Evolutionary conservation across 148 eudicot species (phyloP).

Genomic region (Diospyros kaki): DNA sequence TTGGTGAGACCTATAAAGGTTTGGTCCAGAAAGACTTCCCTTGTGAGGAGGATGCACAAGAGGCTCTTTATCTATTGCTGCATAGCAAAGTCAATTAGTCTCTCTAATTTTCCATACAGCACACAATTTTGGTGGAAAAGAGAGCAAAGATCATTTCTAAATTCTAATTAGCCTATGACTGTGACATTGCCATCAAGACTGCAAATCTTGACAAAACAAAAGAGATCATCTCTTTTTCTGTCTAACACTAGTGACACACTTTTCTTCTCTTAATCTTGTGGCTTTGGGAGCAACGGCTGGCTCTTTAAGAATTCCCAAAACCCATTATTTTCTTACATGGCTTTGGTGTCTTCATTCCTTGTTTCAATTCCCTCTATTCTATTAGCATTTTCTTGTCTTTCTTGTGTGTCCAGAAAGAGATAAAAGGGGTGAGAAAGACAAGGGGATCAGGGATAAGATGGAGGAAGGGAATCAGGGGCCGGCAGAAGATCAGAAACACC

Average conservation of each 20-base stretch:
- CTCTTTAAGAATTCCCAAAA: not conserved
- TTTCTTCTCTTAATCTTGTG: not conserved
- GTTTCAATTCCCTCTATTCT: not conserved
- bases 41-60: not conserved
- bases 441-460: constrained; percentile 35
- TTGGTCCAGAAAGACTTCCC: not conserved
- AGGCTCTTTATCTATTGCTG: too few relatives aligned
- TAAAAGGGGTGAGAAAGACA: constrained; percentile 8
- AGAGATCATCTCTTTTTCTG: not conserved
- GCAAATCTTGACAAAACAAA: not conserved
- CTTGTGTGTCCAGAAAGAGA: not conserved
- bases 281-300: constrained; percentile 28
- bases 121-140: not conserved
- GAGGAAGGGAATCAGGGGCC: constrained; percentile 9
- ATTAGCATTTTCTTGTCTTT: constrained; percentile 10
- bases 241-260: not conserved
- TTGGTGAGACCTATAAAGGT: not conserved
- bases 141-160: constrained; percentile 19
- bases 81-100: not conserved
- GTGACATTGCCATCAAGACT: not conserved
- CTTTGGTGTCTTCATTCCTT: constrained; percentile 9
- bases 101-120: not conserved
- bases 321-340: not conserved
- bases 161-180: not conserved
- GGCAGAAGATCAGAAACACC: not conserved